phyloP scores from a whole-genome alignment of 352 stramenopile species.

The Phytophthora constricta region DNA sequence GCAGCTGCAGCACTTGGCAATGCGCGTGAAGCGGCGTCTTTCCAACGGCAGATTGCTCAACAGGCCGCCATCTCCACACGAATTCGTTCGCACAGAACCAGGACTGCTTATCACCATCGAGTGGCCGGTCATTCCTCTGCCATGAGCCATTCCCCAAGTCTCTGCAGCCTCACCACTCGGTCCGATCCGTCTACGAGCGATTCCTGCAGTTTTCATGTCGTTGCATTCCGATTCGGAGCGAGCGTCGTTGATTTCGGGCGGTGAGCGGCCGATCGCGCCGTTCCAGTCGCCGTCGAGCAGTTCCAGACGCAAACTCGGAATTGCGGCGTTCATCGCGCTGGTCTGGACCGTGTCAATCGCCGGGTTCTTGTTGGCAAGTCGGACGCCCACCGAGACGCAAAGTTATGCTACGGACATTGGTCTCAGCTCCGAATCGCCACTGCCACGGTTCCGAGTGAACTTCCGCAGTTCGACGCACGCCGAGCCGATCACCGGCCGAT shows the following conservation, averaged over 20 bases:
- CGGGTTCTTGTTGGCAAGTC: slow-evolving; percentile 16
- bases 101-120: too few species aligned
- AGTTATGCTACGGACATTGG: neutral
- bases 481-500: slow-evolving; percentile 55
- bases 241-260: slow-evolving; percentile 18
- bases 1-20: too few species aligned
- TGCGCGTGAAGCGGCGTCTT: too few species aligned
- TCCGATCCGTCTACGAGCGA: neutral
- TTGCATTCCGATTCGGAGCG: slow-evolving; percentile 28
- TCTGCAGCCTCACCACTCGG: slow-evolving; percentile 11
- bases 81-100: too few species aligned
- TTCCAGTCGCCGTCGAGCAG: neutral
- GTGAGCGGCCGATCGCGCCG: slow-evolving; percentile 11
- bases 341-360: slow-evolving; percentile 23
- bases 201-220: slow-evolving; percentile 23
- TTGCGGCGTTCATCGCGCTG: slow-evolving; percentile 6
- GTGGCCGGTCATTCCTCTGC: slow-evolving; percentile 29
- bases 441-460: slow-evolving; percentile 46
- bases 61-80: too few species aligned
- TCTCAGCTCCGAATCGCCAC: slow-evolving; percentile 10
- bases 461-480: slow-evolving; percentile 40
- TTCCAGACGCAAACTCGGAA: slow-evolving; percentile 12
- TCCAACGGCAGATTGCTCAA: too few species aligned
- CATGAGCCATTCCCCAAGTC: slow-evolving; percentile 37
- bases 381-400: neutral